phyloP scores from a whole-genome alignment of 495 filamentous ascomycete genomes.

The Trichoderma reesei region DNA sequence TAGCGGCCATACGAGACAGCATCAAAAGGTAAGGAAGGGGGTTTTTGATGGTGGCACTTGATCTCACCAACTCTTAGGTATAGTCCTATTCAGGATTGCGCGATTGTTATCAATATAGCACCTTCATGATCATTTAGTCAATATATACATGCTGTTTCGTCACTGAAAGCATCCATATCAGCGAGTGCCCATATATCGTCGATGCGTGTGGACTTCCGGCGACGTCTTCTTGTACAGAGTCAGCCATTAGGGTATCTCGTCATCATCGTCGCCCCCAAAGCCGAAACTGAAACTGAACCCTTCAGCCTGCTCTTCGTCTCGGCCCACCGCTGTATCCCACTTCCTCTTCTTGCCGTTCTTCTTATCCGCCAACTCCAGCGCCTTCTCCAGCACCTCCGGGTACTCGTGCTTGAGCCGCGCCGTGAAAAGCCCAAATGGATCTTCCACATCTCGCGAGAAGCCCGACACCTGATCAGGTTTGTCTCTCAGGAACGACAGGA shows the following conservation, averaged over 20 bases:
- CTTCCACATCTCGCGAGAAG: slow-evolving; percentile 61
- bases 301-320: slow-evolving; percentile 34
- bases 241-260: slow-evolving; percentile 27
- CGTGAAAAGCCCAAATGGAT: slow-evolving; percentile 72
- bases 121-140: no score
- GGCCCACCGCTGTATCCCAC: slow-evolving; percentile 69
- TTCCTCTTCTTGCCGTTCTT: slow-evolving; percentile 61
- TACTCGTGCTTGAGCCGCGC: slow-evolving; percentile 51
- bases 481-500: slow-evolving; percentile 72
- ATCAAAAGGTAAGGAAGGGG: no score
- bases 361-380: slow-evolving; percentile 54
- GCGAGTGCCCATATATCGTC: no score
- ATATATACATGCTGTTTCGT: not conserved
- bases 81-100: no score
- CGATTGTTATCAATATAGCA: no score
- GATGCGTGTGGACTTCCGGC: no score
- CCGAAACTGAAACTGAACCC: slow-evolving; percentile 52
- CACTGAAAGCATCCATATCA: no score
- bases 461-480: slow-evolving; percentile 80
- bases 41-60: no score
- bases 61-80: no score
- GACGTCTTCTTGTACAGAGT: not conserved
- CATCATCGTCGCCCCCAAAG: slow-evolving; percentile 53
- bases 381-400: slow-evolving; percentile 56
- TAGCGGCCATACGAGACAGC: no score